Conservation (phyloP, 2,329 filamentous ascomycete species). For the Blastomyces parvus region DNA sequence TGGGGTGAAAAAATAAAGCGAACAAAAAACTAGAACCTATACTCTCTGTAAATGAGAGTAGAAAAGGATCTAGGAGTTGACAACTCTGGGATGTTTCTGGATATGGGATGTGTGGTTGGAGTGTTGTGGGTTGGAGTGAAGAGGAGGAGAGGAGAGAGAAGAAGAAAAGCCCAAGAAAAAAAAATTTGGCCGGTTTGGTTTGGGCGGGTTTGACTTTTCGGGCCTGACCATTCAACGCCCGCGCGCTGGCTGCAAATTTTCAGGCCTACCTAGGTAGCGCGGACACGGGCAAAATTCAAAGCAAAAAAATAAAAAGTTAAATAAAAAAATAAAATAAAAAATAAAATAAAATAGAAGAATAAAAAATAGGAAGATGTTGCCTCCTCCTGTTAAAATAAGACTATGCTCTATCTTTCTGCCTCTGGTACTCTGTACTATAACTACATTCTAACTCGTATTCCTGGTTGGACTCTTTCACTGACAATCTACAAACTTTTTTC, state of each 20-base stretch:
- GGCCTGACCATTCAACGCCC: no score
- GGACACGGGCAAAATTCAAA: constrained; percentile 13
- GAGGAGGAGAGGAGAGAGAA: constrained; percentile 14
- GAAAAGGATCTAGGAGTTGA: constrained; percentile 23
- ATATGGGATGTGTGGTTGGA: constrained; percentile 13
- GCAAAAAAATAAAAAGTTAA: no score
- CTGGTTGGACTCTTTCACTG: no score
- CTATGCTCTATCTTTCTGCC: no score
- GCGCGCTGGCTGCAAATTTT: no score
- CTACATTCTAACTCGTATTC: no score
- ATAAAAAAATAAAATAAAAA: not conserved
- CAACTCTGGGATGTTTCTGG: constrained; percentile 7
- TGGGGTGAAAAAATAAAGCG: constrained; percentile 1
- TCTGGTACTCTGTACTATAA: no score
- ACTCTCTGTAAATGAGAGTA: constrained; percentile 28
- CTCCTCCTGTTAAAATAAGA: no score
- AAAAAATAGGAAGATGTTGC: not conserved
- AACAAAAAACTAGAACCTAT: constrained; percentile 28
- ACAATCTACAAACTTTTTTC: no score
- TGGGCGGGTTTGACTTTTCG: not conserved
- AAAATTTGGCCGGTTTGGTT: not conserved
- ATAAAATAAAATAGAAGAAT: constrained; percentile 6
- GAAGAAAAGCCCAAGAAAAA: constrained; percentile 15
- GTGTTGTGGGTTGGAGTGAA: constrained; percentile 19
- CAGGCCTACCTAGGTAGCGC: constrained; percentile 20